phyloP scores from a whole-genome alignment of 768 basidiomycete species.

The Xerocomellus intermedius region DNA sequence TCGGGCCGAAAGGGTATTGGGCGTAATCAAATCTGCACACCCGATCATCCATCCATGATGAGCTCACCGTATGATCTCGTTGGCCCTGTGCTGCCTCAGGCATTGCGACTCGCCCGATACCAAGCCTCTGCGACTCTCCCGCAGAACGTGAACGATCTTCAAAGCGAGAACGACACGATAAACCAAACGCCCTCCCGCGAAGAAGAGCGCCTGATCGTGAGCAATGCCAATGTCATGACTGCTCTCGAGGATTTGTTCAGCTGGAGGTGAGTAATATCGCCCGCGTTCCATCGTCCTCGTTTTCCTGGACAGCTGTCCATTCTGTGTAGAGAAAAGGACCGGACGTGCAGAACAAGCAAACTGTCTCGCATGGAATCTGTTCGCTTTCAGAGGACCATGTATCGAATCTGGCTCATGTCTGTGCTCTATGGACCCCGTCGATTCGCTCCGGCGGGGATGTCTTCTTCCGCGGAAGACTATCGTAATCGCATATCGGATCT shows the following conservation, averaged over 20 bases:
- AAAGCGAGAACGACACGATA: conserved; percentile 9
- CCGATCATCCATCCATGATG: background rate
- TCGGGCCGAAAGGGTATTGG: too few species aligned
- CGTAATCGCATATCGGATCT: background rate
- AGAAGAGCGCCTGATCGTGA: conserved; percentile 24
- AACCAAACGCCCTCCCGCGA: conserved; percentile 17
- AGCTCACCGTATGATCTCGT: conserved; percentile 16
- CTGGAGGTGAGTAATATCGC: conserved; percentile 31
- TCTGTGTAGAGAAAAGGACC: conserved; percentile 29
- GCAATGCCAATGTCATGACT: conserved; percentile 23
- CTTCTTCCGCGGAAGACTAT: background rate
- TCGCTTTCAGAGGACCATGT: conserved; percentile 30
- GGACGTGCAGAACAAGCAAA: conserved; percentile 25
- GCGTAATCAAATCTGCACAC: too few species aligned
- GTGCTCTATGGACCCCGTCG: conserved; percentile 8
- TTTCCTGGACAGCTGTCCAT: background rate
- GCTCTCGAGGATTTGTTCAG: conserved; percentile 39
- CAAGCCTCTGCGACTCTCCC: background rate
- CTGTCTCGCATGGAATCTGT: conserved; percentile 31
- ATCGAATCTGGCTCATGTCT: conserved; percentile 28
- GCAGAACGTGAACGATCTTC: background rate
- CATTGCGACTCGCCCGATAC: conserved; percentile 7
- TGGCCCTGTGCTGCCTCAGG: conserved; percentile 31
- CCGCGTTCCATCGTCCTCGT: too few species aligned
- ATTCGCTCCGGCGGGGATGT: background rate